These are phyloP conservation scores for Pythium myriotylum DNA, from an alignment of 352 stramenopile species.

Conservation along the genomic window DNA sequence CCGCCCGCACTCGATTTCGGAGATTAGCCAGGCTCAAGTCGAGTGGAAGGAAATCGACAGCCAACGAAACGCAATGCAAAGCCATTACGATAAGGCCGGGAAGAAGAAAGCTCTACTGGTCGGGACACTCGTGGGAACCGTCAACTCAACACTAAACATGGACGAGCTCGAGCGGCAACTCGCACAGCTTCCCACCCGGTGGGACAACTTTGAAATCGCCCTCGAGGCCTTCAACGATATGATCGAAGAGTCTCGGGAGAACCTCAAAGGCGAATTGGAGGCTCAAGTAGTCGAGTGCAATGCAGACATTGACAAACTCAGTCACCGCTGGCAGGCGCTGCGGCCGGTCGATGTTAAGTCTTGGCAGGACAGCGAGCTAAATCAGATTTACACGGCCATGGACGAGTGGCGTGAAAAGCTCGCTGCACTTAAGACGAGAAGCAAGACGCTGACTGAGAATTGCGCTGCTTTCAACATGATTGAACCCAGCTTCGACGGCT, in stretches of 20 bases:
- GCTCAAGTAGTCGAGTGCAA: slow-evolving; percentile 89
- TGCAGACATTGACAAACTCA: slow-evolving; percentile 90
- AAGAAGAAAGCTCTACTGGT: slow-evolving; percentile 89
- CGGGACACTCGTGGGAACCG: slow-evolving; percentile 15
- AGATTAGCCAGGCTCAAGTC: slow-evolving; percentile 89
- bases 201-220: slow-evolving; percentile 94
- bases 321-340: slow-evolving; percentile 85
- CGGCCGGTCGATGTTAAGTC: slow-evolving; percentile 81
- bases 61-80: slow-evolving; percentile 53
- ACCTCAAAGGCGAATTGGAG: slow-evolving; percentile 89
- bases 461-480: slow-evolving; percentile 89
- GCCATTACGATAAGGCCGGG: slow-evolving; percentile 71
- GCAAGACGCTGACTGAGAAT: slow-evolving; percentile 71
- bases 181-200: slow-evolving; percentile 78
- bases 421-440: slow-evolving; percentile 56
- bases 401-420: slow-evolving; percentile 88
- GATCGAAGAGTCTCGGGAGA: slow-evolving; percentile 94
- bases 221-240: slow-evolving; percentile 96
- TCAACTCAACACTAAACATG: slow-evolving; percentile 29
- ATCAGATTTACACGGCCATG: slow-evolving; percentile 83
- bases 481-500: slow-evolving; percentile 79
- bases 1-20: slow-evolving; percentile 90
- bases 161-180: slow-evolving; percentile 76
- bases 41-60: slow-evolving; percentile 92
- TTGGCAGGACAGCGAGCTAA: slow-evolving; percentile 75